A percentile compares a stretch with the other conserved stretches of the same genome.
Evolutionary conservation across 2,329 filamentous ascomycete species (phyloP).

Genomic region (Stachybotrys elegans): DNA sequence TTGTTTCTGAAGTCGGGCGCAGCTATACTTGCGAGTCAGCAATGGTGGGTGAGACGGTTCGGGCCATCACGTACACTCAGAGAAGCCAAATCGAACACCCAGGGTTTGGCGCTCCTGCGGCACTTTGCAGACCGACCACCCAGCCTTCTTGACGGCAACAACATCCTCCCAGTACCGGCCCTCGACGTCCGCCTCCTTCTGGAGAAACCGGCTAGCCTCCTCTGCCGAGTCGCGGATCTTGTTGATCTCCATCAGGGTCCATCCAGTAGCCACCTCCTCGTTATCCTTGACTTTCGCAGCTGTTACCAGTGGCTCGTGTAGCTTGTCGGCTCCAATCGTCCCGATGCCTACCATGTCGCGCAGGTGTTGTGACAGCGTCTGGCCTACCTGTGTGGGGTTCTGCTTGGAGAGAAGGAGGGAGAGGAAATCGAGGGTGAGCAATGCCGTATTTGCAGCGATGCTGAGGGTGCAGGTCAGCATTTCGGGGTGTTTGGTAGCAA

Average conservation of each 20-base stretch:
- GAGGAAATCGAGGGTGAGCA: constrained; percentile 73
- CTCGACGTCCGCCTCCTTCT: constrained; percentile 74
- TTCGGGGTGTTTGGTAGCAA: too few species aligned
- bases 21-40: constrained; percentile 33
- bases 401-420: constrained; percentile 82
- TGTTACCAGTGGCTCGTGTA: constrained; percentile 56
- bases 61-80: constrained; percentile 52
- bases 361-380: constrained; percentile 65
- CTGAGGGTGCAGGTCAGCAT: too few species aligned
- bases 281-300: constrained; percentile 51
- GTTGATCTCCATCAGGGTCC: constrained; percentile 73
- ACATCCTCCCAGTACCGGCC: constrained; percentile 87
- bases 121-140: constrained; percentile 80
- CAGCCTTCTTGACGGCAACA: constrained; percentile 71
- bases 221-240: constrained; percentile 69
- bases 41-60: not conserved
- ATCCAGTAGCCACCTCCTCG: constrained; percentile 58
- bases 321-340: constrained; percentile 64
- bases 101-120: constrained; percentile 69
- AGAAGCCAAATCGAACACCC: constrained; percentile 84
- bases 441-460: constrained; percentile 47
- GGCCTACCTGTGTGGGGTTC: constrained; percentile 61
- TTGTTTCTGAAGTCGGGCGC: constrained; percentile 57
- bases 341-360: constrained; percentile 69
- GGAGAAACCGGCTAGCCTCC: constrained; percentile 65